Base-by-base conservation (phyloP, 345 rosid genomes). In the Rhizophora mangle region DNA sequence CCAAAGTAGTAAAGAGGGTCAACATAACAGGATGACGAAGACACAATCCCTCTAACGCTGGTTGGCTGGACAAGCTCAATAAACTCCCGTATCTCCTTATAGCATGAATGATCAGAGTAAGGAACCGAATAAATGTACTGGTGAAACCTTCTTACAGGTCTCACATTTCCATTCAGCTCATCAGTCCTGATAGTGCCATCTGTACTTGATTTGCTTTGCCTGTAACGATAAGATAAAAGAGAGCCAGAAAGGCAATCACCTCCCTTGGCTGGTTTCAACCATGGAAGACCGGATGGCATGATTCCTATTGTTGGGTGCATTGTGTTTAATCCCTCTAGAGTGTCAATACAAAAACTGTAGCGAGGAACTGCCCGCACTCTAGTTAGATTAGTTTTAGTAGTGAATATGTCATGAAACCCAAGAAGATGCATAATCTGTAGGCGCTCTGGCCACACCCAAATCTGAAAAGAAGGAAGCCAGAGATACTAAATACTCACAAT, bases 371-470 rank as follows among this genome's bases (percentile, higher is more conserved):
- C 96, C 10, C 96, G 86, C 22, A 93, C 94, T 79, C 96, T 80
- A n/a, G 93, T 83, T 56, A 78, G 71, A 56, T 87, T 67, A 64
- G 95, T 90, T 64, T 85, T 86, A 18, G 95, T 87, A 6, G 96
- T 88, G 86, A 93, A 90, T 43, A 64, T 70, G 71, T 82, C 88
- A 47, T 86, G 68, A 76, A 73, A 83, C 4, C 93, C 93, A 32
- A 90, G 89, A 56, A 88, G 85, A 79, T 92, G 93, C 90, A 92
- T 85, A 32, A 87, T 88, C 58, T 85, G 90, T 63, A 92, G 85
- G 63, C 96, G 88, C 74, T 92, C 95, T 19, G 91, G 98, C 96
- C 96, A 90, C 73, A 90, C 95, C 96, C 96, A 92, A 82, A 90
- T 88, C 95, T 88, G 60, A 34, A 63, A 65, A 63, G 19, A 51